Evolutionary conservation across 2,329 filamentous ascomycete species (phyloP), one percentile per base, ranked within the genome.

Genomic region (Apiospora phragmitis): DNA sequence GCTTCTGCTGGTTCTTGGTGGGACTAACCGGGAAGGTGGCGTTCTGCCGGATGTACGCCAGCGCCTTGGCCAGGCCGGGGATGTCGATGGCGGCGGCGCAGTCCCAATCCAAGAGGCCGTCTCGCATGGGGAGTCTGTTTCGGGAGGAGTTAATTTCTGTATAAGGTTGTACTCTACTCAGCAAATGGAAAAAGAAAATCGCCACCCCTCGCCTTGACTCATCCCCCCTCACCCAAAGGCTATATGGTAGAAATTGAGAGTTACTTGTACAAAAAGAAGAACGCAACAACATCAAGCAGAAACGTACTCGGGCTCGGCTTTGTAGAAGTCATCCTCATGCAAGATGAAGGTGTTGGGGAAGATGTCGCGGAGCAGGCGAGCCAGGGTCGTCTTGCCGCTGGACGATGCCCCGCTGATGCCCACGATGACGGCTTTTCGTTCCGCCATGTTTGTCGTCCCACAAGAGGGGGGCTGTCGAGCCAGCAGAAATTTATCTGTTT

Each of bases 291-390:
- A n/a, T n/a, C 6, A 65, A 12, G 24, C 18, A 42, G 74, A 1
- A 66, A 66, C 71, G 3, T 71, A 93, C 88, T 94, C 87, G 41
- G 87, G 83, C 79, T 98, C 95, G 0, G 93, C 86, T 74, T 90
- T 91, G 84, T 97, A 99, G 80, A 98, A 99, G 81, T 99, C 96
- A 83, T 99, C 96, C 80, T 97, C 91, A 80, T 99, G 96, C 29
- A 99, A 87, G 77, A 98, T 93, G 78, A 94, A 95, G 21, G 90
- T 87, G 74, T 87, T 85, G 11, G 91, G 91, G 77, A 98, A 94
- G 74, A 97, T 91, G 78, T 93, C 90, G 71, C 94, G 91, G 24
- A 99, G 86, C 16, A 98, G 87, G 2, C 95, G 90, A 26, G 94
- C 93, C 18, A 99, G 88, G 2, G 96, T 98, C 2, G 96, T 98